phyloP scores from a whole-genome alignment of 2,329 filamentous ascomycete species.

The Colletotrichum simmondsii region DNA sequence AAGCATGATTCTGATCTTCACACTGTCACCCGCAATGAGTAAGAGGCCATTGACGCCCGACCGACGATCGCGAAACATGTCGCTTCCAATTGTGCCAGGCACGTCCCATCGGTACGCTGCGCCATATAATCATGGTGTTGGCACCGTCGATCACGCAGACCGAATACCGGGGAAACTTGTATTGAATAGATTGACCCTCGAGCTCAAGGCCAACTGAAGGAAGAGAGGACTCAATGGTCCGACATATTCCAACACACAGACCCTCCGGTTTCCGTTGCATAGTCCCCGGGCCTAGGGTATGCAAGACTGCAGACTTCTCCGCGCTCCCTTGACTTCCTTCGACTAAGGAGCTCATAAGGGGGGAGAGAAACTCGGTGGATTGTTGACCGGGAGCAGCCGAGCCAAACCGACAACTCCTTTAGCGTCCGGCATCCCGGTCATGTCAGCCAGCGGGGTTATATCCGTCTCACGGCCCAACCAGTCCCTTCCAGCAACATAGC shows the following conservation, averaged over 20 bases:
- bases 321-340: background rate
- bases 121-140: background rate
- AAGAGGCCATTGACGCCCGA: conserved; percentile 8
- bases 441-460: background rate
- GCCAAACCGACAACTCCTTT: background rate
- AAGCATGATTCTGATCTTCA: background rate
- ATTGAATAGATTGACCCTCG: conserved; percentile 1
- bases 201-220: background rate
- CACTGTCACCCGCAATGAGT: background rate
- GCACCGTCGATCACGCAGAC: background rate
- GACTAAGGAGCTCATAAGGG: background rate
- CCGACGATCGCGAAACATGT: background rate
- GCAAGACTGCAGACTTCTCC: background rate
- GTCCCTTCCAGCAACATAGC: background rate
- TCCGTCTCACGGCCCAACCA: conserved; percentile 14
- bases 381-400: conserved; percentile 24
- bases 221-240: background rate
- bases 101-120: background rate
- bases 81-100: background rate
- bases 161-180: background rate
- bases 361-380: background rate
- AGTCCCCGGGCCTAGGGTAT: background rate
- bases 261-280: background rate
- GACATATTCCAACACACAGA: conserved; percentile 4
- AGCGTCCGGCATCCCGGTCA: conserved; percentile 13